Base-by-base conservation (phyloP, 129 eudicot genomes). In the Lactuca sativa region DNA sequence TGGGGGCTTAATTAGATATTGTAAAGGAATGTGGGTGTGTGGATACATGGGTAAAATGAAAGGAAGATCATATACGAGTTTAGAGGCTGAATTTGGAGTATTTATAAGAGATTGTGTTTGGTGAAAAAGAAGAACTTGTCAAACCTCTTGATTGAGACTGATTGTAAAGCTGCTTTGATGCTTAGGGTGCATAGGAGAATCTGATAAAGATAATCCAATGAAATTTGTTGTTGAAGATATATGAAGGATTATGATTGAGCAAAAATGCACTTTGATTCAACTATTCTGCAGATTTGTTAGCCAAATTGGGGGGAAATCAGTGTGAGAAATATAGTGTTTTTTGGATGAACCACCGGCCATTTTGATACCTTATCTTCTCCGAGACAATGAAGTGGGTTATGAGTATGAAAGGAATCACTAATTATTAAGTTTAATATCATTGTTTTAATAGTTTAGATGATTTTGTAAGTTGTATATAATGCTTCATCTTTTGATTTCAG, bases 271-370 rank as follows among this genome's bases (percentile, higher is more conserved):
- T 12, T 31, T 70, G 10, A 7, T 58, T 4, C 74, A 70, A 70
- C 15, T 66, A 58, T 0, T 57, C 66, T 18, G 75, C 75, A 0
- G 66, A 70, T 57, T 43, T 38, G 56, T 25, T 70, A 31, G 75
- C 75, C 11, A 57, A 44, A n/a, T 30, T 70, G 0, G 75, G 75
- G 4, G 75, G 57, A 57, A 40, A 32, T 5, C 43, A 44, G 10
- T 11, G n/a, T 1, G 55, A 38, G 14, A 66, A 70, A 13, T 21
- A 5, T 44, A 2, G 2, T 7, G 11, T 40, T 21, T 40, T 21
- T 43, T 70, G 40, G 38, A 17, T 21, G 6, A 57, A n/a, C 74
- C 57, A 16, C 74, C 65, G 1, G 8, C 11, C 8, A 9, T 25
- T 13, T 38, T 70, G 59, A 66, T 41, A 49, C 59, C 71, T 41